phyloP scores from a whole-genome alignment of 2,329 filamentous ascomycete genomes.

The Ophiocordyceps robertsii region DNA sequence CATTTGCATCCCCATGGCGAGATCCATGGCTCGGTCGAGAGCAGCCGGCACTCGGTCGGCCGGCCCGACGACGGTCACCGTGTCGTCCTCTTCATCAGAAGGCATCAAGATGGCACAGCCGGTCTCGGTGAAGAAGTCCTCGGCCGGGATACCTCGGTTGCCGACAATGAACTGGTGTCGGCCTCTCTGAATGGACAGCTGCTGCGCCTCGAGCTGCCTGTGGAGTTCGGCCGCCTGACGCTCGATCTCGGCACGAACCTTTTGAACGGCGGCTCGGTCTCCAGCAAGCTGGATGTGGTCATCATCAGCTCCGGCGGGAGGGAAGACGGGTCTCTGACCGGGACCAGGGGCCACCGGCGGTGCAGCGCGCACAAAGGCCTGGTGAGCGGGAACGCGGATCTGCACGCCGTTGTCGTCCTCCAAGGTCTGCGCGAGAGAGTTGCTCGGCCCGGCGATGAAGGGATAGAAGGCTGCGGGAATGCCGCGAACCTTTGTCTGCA shows the following conservation, averaged over 20 bases:
- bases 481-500: constrained; percentile 67
- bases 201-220: constrained; percentile 61
- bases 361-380: constrained; percentile 59
- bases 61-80: constrained; percentile 74
- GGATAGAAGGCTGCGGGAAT: constrained; percentile 90
- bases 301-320: constrained; percentile 51
- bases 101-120: constrained; percentile 82
- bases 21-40: constrained; percentile 72
- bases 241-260: constrained; percentile 70
- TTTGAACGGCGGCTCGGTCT: constrained; percentile 70
- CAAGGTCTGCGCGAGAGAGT: constrained; percentile 51
- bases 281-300: constrained; percentile 76
- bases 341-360: constrained; percentile 47
- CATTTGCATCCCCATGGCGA: constrained; percentile 78
- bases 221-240: constrained; percentile 63
- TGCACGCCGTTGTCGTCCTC: constrained; percentile 69
- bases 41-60: constrained; percentile 59
- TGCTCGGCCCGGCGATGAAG: constrained; percentile 76
- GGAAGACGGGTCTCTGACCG: constrained; percentile 56
- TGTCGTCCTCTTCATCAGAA: constrained; percentile 63
- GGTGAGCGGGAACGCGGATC: constrained; percentile 71
- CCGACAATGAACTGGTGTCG: constrained; percentile 94
- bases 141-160: constrained; percentile 61
- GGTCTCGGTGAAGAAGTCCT: constrained; percentile 82
- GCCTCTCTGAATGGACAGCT: constrained; percentile 70